phyloP scores from a whole-genome alignment of 768 basidiomycete genomes.

The Amanita fuliginea region DNA sequence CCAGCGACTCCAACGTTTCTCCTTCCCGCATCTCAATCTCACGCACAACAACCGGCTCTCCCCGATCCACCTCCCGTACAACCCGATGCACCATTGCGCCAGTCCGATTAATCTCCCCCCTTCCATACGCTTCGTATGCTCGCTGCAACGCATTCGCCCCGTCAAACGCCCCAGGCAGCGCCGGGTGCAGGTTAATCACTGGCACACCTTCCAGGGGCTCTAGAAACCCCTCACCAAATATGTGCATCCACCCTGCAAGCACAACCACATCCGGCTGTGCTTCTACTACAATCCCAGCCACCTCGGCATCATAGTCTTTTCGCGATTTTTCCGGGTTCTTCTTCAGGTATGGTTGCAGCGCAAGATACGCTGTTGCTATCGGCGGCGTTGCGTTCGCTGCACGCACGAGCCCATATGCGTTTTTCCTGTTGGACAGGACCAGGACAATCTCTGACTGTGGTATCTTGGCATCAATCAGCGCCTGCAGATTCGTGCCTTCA shows the following conservation, averaged over 20 bases:
- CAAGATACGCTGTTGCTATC: conserved; percentile 75
- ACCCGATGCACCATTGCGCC: conserved; percentile 95
- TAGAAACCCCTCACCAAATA: conserved; percentile 75
- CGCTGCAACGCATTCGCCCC: conserved; percentile 87
- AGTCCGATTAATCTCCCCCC: conserved; percentile 64
- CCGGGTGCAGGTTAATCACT: conserved; percentile 95
- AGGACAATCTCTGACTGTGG: conserved; percentile 62
- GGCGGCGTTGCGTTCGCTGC: conserved; percentile 60
- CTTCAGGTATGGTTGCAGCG: conserved; percentile 77
- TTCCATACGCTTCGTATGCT: conserved; percentile 81
- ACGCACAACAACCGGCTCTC: conserved; percentile 74
- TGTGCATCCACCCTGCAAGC: conserved; percentile 99
- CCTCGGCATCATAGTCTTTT: conserved; percentile 75
- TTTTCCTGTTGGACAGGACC: conserved; percentile 88
- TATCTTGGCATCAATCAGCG: conserved; percentile 82
- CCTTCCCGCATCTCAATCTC: conserved; percentile 65
- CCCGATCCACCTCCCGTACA: conserved; percentile 86
- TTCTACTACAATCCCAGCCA: conserved; percentile 55
- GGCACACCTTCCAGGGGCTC: conserved; percentile 54
- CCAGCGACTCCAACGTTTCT: conserved; percentile 64
- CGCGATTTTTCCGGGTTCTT: conserved; percentile 62
- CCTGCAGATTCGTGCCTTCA: conserved; percentile 90
- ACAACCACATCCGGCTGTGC: conserved; percentile 77
- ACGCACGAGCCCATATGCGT: conserved; percentile 82
- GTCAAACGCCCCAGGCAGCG: conserved; percentile 92